These are phyloP conservation scores for Penicillium angulare DNA, from an alignment of 495 filamentous ascomycete species.

Conservation along the genomic window DNA sequence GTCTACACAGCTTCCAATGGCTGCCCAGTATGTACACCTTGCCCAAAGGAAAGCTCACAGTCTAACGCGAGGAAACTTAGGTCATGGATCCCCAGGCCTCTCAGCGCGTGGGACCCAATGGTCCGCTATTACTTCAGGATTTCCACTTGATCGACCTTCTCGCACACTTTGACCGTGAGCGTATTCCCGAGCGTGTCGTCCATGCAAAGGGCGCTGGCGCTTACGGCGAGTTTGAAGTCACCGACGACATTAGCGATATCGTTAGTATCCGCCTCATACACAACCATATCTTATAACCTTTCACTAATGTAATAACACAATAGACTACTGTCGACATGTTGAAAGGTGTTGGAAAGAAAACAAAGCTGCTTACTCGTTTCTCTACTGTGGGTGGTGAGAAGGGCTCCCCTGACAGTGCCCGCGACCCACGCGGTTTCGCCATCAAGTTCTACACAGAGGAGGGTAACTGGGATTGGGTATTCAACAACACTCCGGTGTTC, in stretches of 20 bases:
- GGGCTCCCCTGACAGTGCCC: constrained; percentile 65
- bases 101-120: constrained; percentile 61
- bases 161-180: constrained; percentile 67
- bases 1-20: constrained; percentile 49
- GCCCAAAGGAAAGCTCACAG: not conserved
- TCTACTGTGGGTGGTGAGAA: constrained; percentile 71
- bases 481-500: constrained; percentile 74
- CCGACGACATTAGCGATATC: constrained; percentile 59
- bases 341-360: constrained; percentile 64
- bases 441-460: constrained; percentile 82
- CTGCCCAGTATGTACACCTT: constrained; percentile 18
- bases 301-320: constrained; percentile 3
- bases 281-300: not conserved
- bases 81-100: constrained; percentile 58
- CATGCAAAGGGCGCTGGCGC: constrained; percentile 81
- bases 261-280: constrained; percentile 9
- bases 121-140: constrained; percentile 61
- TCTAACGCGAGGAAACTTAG: constrained; percentile 19
- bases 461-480: constrained; percentile 77
- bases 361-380: constrained; percentile 61
- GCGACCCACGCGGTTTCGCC: constrained; percentile 69
- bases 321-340: constrained; percentile 54
- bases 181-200: constrained; percentile 71
- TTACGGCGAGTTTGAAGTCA: constrained; percentile 73
- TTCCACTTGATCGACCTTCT: constrained; percentile 65